These are phyloP conservation scores for Fusarium sacchari DNA, from an alignment of 2,329 filamentous ascomycete genomes.

Conservation along the genomic window DNA sequence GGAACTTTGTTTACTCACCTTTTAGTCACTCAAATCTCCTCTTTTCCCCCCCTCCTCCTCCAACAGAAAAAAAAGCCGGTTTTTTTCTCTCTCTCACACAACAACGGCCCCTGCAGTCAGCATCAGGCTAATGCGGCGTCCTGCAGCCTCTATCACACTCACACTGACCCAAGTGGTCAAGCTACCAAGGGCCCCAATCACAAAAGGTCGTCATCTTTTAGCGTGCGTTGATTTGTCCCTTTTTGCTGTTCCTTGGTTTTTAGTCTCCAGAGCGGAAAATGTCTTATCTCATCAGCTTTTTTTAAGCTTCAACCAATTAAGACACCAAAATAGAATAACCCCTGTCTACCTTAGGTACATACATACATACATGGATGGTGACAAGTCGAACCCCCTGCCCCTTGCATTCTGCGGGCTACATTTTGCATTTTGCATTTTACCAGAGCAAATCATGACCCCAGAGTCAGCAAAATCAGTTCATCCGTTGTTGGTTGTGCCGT, in stretches of 20 bases:
- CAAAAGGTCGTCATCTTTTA: neutral
- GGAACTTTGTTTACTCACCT: neutral
- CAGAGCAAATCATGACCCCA: neutral
- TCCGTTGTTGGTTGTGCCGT: neutral
- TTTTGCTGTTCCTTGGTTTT: slow-evolving; percentile 6
- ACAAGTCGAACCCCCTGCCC: neutral
- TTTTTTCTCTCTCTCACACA: neutral
- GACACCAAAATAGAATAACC: neutral
- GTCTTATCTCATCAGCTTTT: neutral
- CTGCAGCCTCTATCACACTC: slow-evolving; percentile 4
- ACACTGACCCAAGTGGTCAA: neutral
- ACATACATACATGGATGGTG: too few relatives aligned
- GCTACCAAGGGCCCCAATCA: neutral
- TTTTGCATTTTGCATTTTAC: neutral
- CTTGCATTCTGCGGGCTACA: neutral
- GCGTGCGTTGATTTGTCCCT: neutral
- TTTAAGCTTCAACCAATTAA: slow-evolving; percentile 18
- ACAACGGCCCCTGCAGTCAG: slow-evolving; percentile 28
- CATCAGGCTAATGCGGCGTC: slow-evolving; percentile 15
- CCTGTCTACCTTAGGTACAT: too few relatives aligned
- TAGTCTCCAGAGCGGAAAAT: neutral
- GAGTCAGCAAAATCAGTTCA: slow-evolving; percentile 16
- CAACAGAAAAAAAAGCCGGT: neutral
- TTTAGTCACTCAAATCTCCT: neutral
- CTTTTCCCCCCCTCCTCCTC: neutral